A percentile compares a stretch with the other conserved stretches of the same genome.
phyloP scores from a whole-genome alignment of 78 protist species.

The Pelomyxa schiedti region DNA sequence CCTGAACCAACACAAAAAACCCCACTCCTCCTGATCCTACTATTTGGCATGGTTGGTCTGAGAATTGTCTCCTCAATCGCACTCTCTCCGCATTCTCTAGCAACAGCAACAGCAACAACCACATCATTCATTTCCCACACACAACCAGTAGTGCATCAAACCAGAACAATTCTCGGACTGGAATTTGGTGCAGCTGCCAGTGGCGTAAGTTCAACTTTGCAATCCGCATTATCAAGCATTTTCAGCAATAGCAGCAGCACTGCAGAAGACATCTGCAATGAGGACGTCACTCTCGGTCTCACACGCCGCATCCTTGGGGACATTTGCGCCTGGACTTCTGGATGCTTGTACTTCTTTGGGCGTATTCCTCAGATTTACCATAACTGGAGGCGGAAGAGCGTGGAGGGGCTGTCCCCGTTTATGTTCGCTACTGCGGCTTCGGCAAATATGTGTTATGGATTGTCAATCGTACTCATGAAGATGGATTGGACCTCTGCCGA shows the following conservation, averaged over 20 bases:
- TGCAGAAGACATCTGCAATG: neutral
- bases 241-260: neutral
- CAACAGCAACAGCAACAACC: neutral
- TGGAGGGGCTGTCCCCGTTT: slow-evolving; percentile 8
- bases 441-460: slow-evolving; percentile 9
- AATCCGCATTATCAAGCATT: neutral
- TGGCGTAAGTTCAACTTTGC: neutral
- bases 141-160: neutral
- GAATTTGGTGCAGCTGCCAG: neutral
- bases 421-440: slow-evolving; percentile 11
- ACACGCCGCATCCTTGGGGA: neutral
- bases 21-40: too few relatives aligned
- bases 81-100: neutral
- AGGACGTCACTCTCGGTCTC: neutral
- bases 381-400: neutral
- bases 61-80: too few relatives aligned
- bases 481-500: neutral
- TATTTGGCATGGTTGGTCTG: too few relatives aligned
- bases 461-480: neutral
- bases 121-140: neutral
- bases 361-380: slow-evolving; percentile 15
- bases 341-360: neutral
- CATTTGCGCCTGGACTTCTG: neutral
- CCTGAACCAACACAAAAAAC: too few relatives aligned
- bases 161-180: neutral